Evolutionary conservation across 495 filamentous ascomycete species (phyloP), one percentile per base, ranked within the genome.

Genomic region (Aspergillus nanangensis): DNA sequence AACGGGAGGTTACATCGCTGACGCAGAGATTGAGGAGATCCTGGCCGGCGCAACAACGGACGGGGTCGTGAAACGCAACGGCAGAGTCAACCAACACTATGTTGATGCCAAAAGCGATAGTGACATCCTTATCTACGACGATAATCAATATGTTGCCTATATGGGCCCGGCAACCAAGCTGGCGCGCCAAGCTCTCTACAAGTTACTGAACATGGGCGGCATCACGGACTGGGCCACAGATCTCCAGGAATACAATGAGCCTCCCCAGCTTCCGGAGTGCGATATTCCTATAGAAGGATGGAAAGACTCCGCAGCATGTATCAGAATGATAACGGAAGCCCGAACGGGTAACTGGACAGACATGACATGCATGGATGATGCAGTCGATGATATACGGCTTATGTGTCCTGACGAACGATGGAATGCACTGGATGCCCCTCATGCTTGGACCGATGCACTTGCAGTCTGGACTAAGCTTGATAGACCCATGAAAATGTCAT

Each of bases 141-240:
- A 50, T 18, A 60, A 45, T 25, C 51, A 68, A 8, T 67, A 59
- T 59, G 61, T 69, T 3, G 52, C 56, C 8, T 69, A 62, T 38
- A 72, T 74, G 69, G 41, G 53, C 40, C 32, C 50, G 15, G 24
- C 43, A 9, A 64, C 36, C 38, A 66, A 66, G 47, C 15, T 15
- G 9, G 20, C 14, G 7, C 58, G 65, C 3, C 38, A n/a, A 1
- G 11, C 21, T 0, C 27, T 42, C 15, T 70, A 64, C 41, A 13
- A 40, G 37, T 23, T 1, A 4, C 37, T 47, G 9, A 52, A 58
- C 29, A 53, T 71, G 20, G 58, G 45, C 11, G 67, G 67, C 7
- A 57, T 51, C 5, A 56, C 41, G 2, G 65, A 70, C 38, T 72
- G 65, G 69, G 69, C 67, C 37, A 50, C 48, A 19, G 65, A 70